A percentile compares a stretch with the other conserved stretches of the same genome.
phyloP scores from a whole-genome alignment of 768 basidiomycete genomes.

The Rhodotorula babjevae region DNA sequence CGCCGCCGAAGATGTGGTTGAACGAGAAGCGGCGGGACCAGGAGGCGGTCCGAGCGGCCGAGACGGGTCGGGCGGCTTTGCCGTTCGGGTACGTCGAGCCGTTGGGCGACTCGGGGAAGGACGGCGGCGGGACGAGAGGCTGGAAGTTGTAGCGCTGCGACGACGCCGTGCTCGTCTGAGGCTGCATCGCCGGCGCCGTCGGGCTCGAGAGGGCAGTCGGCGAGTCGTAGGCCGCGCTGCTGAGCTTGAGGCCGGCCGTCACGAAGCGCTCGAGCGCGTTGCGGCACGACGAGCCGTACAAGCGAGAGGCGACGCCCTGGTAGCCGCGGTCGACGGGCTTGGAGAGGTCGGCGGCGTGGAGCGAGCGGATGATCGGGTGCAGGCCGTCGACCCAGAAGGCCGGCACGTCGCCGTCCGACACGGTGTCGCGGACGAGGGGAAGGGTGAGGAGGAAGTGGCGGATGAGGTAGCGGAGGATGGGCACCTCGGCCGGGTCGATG shows the following conservation, averaged over 20 bases:
- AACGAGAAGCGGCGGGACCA: constrained; percentile 20
- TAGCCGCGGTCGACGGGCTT: constrained; percentile 14
- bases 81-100: too few relatives aligned
- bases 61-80: neutral
- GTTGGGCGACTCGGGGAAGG: neutral
- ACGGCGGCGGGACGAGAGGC: constrained; percentile 11
- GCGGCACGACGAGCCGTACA: constrained; percentile 9
- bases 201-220: too few relatives aligned
- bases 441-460: constrained; percentile 38
- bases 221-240: constrained; percentile 9
- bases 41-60: neutral
- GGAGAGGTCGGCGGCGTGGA: constrained; percentile 26
- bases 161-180: neutral
- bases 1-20: constrained; percentile 10
- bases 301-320: neutral
- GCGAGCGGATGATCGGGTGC: constrained; percentile 19
- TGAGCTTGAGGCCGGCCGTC: constrained; percentile 27
- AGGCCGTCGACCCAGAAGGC: constrained; percentile 33
- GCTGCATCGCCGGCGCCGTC: constrained; percentile 10
- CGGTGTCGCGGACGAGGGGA: constrained; percentile 29
- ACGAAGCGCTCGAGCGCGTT: constrained; percentile 33
- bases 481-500: constrained; percentile 14
- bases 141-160: constrained; percentile 20
- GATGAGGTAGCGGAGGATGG: constrained; percentile 34
- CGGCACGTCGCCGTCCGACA: neutral